Base-by-base conservation (phyloP, 805 yeast genomes). In the Kazachstania africana region DNA sequence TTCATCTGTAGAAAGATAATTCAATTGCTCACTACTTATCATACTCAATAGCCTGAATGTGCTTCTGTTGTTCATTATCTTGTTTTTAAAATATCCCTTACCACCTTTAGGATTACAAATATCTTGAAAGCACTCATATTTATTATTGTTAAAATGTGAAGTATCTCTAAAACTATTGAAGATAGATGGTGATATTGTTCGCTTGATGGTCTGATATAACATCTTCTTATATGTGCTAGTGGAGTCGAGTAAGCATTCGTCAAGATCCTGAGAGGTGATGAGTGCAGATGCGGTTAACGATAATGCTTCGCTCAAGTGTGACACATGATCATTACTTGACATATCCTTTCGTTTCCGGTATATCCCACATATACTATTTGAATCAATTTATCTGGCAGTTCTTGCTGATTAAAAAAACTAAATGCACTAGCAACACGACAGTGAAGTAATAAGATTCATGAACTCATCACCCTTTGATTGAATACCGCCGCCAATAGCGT, bases 11-110 rank as follows among this genome's bases (percentile, higher is more conserved):
- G 39, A 46, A 21, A 33, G 32, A 1, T 82, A 81, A 12, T 76
- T 53, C 21, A 80, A 57, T 39, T 78, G 44, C 22, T 75, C 81
- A 40, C 75, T 81, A 12, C 80, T 68, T n/a, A 78, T 59, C 31
- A 65, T 57, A 19, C 70, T 62, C 33, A 72, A 55, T 18, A 71
- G 70, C 38, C 67, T 63, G 32, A 61, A 68, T 8, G 65, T 63
- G 13, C 64, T 55, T 37, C 62, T 66, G 2, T 62, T 50, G 30
- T 45, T 38, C 12, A 48, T 45, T 34, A 50, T 48, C 17, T 41
- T 60, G 48, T 49, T 58, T 43, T 47, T 61, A 57, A 55, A 67
- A 48, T 42, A 60, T 29, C 43, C 66, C 45, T 51, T 59, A 41
- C 47, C 59, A 37, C 37, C 48, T 12, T 33, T 35, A 15, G 42